A percentile compares a stretch with the other conserved stretches of the same genome.
These are phyloP conservation scores for Solanum appendiculatum DNA, from an alignment of 257 asterid species.

Conservation along the genomic window DNA sequence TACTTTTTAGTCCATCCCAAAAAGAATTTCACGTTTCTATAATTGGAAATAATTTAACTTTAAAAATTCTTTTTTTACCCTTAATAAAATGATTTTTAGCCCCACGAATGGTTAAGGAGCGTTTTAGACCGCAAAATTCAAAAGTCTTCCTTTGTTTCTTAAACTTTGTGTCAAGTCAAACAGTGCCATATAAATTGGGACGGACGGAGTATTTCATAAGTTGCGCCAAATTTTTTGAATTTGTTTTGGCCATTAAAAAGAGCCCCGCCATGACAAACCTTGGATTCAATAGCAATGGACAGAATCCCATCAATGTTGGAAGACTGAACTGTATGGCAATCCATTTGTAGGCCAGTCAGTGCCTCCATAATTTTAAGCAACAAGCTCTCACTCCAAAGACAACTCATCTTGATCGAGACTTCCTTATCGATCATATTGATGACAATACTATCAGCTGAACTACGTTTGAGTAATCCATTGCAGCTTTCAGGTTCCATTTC, in stretches of 20 bases:
- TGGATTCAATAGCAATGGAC: conserved; percentile 45
- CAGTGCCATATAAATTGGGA: background rate
- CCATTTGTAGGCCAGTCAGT: conserved; percentile 38
- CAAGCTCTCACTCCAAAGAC: conserved; percentile 49
- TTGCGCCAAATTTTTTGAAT: background rate
- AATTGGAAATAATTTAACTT: background rate
- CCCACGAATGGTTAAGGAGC: background rate
- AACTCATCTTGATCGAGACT: conserved; percentile 47
- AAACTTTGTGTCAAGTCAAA: background rate
- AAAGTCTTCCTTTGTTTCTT: background rate
- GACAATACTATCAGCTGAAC: conserved; percentile 28
- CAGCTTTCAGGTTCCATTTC: conserved; percentile 23
- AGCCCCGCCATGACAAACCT: conserved; percentile 35
- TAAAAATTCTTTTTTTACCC: background rate
- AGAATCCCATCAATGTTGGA: conserved; percentile 58
- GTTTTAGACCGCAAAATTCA: background rate
- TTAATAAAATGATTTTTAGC: background rate
- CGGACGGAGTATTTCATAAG: background rate
- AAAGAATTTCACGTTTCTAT: background rate
- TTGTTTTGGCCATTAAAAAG: background rate
- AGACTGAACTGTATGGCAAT: conserved; percentile 48
- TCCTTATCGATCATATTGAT: conserved; percentile 41
- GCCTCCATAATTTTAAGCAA: conserved; percentile 53
- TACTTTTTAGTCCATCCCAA: background rate
- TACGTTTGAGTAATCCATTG: conserved; percentile 17